phyloP scores from a whole-genome alignment of 495 filamentous ascomycete genomes.

The Recurvomyces mirabilis region DNA sequence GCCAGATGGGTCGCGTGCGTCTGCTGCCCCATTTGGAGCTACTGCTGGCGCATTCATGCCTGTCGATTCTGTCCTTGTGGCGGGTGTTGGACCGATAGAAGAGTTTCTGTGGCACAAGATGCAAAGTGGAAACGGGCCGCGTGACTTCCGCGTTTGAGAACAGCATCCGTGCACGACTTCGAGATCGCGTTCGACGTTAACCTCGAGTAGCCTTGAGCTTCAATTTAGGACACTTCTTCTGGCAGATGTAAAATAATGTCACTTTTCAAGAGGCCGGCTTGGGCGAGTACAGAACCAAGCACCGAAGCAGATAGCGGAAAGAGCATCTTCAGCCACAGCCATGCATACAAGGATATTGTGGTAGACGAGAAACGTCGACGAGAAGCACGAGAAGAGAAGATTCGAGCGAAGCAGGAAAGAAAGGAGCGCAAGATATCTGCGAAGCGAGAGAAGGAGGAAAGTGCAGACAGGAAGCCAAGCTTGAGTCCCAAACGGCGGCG shows the following conservation, averaged over 20 bases:
- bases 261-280: conserved; percentile 59
- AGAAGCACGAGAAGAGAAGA: conserved; percentile 28
- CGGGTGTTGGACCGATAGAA: too few relatives aligned
- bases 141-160: too few relatives aligned
- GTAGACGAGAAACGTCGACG: conserved; percentile 40
- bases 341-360: conserved; percentile 49
- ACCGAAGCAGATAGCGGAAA: conserved; percentile 36
- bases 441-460: conserved; percentile 19
- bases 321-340: conserved; percentile 57
- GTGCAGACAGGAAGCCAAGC: conserved; percentile 5
- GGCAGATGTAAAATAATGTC: conserved; percentile 30
- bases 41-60: conserved; percentile 10
- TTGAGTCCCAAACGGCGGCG: conserved; percentile 14
- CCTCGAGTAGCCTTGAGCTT: too few relatives aligned
- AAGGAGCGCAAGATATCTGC: conserved; percentile 16
- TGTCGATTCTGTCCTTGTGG: neutral
- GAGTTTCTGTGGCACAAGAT: too few relatives aligned
- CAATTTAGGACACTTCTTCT: too few relatives aligned
- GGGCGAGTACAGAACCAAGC: conserved; percentile 31
- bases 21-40: conserved; percentile 34
- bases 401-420: conserved; percentile 11
- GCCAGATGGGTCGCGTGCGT: conserved; percentile 77
- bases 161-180: too few relatives aligned
- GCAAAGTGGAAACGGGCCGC: too few relatives aligned
- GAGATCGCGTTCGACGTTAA: too few relatives aligned